Base-by-base conservation (phyloP, 192 early-diverging fungal species). In the Paraglomus occultum region DNA sequence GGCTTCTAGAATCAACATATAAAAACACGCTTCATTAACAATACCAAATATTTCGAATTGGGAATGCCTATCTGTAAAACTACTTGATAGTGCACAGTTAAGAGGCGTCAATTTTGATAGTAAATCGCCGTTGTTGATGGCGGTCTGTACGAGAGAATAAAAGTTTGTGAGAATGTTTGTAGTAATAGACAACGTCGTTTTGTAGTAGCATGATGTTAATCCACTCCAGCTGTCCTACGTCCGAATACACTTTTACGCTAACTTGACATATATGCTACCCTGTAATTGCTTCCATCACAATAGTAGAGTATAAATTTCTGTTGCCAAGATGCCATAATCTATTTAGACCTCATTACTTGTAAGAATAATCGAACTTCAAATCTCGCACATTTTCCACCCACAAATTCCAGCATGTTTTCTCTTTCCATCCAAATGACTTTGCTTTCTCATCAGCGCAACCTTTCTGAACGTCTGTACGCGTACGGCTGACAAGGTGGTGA, bases 401-500 rank as follows among this genome's bases (percentile, higher is more conserved):
- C 52, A 94, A 86, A 89, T 22, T 70, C 81, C 1, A 91, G 92
- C 43, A 75, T 76, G 5, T 74, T 52, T 42, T 80, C 75, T 60
- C 46, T 52, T 50, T 50, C 11, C 55, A 91, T 80, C 47, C 80
- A 67, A 94, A 92, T 49, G 87, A 88, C 64, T 89, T 88, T 7
- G 92, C 82, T 1, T 91, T 83, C 18, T 71, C 70, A 76, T 94
- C 92, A 42, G 84, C 80, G 8, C 88, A 90, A 15, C 88, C 92
- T 71, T 82, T 80, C 50, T 89, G 83, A 47, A 84, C 75, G n/a
- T n/a, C n/a, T n/a, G n/a, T n/a, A n/a, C n/a, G n/a, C 8, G 65
- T 92, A 88, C 62, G 90, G 92, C 73, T 94, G 90, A 77, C 90
- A 92, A 8, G 89, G 92, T 68, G 91, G 92, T 11, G 89, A 90